These are phyloP conservation scores for Leccinum obscurum DNA, from an alignment of 768 basidiomycete species.

Conservation along the genomic window DNA sequence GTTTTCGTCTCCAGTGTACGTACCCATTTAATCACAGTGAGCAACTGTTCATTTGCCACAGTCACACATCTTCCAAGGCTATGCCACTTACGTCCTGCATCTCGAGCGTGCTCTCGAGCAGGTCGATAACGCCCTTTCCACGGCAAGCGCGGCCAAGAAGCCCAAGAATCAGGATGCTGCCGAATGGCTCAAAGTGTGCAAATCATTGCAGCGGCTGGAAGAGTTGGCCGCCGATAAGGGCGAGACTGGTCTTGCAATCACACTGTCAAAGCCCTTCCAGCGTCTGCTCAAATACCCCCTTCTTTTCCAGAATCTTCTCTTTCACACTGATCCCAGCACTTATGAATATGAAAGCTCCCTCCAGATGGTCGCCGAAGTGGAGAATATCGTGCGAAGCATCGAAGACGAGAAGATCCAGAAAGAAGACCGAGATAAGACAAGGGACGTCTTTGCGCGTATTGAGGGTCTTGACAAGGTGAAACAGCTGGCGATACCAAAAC, in stretches of 20 bases:
- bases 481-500: slow-evolving; percentile 89
- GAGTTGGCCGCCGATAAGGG: slow-evolving; percentile 79
- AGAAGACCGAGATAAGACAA: slow-evolving; percentile 92
- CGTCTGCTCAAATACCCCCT: slow-evolving; percentile 95
- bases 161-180: slow-evolving; percentile 80
- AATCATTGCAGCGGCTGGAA: slow-evolving; percentile 75
- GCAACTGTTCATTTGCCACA: slow-evolving; percentile 36
- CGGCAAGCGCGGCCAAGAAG: slow-evolving; percentile 63
- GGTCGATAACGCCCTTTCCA: slow-evolving; percentile 75
- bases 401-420: slow-evolving; percentile 98
- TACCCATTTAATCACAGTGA: slow-evolving; percentile 20
- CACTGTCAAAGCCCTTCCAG: slow-evolving; percentile 96
- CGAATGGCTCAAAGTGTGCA: slow-evolving; percentile 78
- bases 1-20: slow-evolving; percentile 94
- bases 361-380: slow-evolving; percentile 96
- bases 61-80: slow-evolving; percentile 93
- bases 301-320: slow-evolving; percentile 95
- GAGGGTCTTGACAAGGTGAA: slow-evolving; percentile 94
- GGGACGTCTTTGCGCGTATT: slow-evolving; percentile 94
- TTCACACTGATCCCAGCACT: slow-evolving; percentile 95
- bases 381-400: slow-evolving; percentile 92
- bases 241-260: slow-evolving; percentile 93
- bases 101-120: slow-evolving; percentile 88
- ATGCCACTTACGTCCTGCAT: slow-evolving; percentile 93
- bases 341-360: slow-evolving; percentile 97